Conservation (phyloP, 768 basidiomycete species). For the Dioszegia crocea region DNA sequence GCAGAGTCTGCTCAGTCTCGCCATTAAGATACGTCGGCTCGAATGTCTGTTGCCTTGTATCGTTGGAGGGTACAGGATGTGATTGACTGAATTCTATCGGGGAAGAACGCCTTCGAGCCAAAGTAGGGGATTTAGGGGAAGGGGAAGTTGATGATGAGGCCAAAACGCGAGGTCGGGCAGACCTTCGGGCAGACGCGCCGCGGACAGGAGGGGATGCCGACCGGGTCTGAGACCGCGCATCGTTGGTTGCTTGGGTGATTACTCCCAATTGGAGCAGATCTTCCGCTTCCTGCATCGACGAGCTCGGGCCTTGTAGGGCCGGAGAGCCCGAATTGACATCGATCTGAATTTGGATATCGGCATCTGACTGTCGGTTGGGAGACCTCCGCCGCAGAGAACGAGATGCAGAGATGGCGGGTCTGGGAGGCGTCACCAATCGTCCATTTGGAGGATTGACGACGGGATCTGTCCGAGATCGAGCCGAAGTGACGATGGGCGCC, state of each 20-base stretch:
- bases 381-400: not conserved
- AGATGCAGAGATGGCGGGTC: not conserved
- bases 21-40: not conserved
- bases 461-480: not conserved
- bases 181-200: not conserved
- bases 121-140: not conserved
- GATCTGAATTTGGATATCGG: not conserved
- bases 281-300: constrained; percentile 6
- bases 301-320: not conserved
- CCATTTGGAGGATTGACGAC: not conserved
- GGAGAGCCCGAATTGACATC: not conserved
- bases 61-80: not conserved
- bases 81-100: not conserved
- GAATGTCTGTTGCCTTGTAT: not conserved
- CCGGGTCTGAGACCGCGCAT: not conserved
- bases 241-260: not conserved
- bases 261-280: constrained; percentile 1
- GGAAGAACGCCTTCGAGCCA: not conserved
- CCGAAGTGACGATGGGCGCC: not conserved
- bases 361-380: not conserved
- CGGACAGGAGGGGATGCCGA: not conserved
- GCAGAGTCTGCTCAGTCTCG: not conserved
- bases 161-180: not conserved
- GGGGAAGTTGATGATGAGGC: not conserved
- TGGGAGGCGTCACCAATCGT: not conserved